Conservation (phyloP, 163 green algal species). For the Trebouxiophyceae sp. region DNA sequence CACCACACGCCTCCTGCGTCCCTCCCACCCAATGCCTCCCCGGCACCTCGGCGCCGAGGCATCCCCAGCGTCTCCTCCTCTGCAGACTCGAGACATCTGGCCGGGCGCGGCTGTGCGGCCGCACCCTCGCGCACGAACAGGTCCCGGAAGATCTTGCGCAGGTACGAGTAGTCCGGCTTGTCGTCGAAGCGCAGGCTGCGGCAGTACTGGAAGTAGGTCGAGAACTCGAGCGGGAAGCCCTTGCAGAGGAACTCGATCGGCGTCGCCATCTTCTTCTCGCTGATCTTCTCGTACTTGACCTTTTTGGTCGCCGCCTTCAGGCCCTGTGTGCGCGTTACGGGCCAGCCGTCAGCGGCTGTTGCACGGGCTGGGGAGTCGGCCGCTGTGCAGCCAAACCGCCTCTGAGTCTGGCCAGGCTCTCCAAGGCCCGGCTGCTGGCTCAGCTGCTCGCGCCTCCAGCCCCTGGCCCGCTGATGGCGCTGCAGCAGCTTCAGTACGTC, state of each 20-base stretch:
- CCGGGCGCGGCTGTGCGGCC: too few species aligned
- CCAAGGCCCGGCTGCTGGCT: too few species aligned
- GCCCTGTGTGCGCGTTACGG: too few species aligned
- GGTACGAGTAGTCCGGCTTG: constrained; percentile 98
- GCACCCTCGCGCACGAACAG: constrained; percentile 89
- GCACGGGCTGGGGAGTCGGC: too few species aligned
- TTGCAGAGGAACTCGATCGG: constrained; percentile 91
- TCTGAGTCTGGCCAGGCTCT: too few species aligned
- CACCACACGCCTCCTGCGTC: too few species aligned
- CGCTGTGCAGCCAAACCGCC: too few species aligned
- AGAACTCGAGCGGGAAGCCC: constrained; percentile 93
- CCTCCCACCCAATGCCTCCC: not conserved
- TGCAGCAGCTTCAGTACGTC: too few species aligned
- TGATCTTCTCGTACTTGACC: constrained; percentile 99
- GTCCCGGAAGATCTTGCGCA: constrained; percentile 94
- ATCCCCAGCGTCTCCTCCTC: not conserved
- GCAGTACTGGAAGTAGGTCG: constrained; percentile 94
- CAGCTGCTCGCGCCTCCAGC: too few species aligned
- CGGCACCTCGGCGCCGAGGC: not conserved
- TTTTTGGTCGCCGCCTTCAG: constrained; percentile 98
- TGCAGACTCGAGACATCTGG: too few species aligned
- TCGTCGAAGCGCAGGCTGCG: constrained; percentile 94
- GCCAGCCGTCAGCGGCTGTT: too few species aligned
- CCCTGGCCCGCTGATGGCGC: too few species aligned
- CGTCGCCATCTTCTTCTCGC: constrained; percentile 99